phyloP scores from a whole-genome alignment of 768 basidiomycete species.

The Gymnopilus dilepis region DNA sequence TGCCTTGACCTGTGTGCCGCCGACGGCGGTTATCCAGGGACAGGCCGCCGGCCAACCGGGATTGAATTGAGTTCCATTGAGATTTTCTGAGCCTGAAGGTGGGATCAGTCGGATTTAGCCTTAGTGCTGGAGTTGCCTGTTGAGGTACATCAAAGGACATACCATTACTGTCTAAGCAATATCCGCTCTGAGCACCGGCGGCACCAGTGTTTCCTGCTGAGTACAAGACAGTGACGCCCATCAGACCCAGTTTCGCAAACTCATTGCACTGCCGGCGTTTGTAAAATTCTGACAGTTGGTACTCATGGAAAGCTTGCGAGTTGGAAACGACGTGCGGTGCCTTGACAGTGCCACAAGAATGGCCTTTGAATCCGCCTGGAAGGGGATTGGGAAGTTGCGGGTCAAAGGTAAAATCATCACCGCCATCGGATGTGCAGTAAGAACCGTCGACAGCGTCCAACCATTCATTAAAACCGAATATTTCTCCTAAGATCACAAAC shows the following conservation, averaged over 20 bases:
- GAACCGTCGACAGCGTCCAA: constrained; percentile 50
- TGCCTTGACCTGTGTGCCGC: constrained; percentile 49
- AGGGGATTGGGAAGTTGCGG: constrained; percentile 23
- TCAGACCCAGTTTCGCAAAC: constrained; percentile 47
- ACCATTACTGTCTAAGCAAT: constrained; percentile 42
- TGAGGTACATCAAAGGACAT: neutral
- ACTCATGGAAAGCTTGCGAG: constrained; percentile 39
- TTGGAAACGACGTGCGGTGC: constrained; percentile 40
- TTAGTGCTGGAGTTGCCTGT: neutral
- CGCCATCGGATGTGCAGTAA: constrained; percentile 50
- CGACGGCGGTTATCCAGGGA: constrained; percentile 55
- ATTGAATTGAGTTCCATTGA: constrained; percentile 43
- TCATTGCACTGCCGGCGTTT: constrained; percentile 40
- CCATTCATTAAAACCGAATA: constrained; percentile 50
- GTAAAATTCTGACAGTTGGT: constrained; percentile 32
- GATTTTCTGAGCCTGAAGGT: constrained; percentile 37
- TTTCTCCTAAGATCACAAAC: constrained; percentile 31
- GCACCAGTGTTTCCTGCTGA: constrained; percentile 64
- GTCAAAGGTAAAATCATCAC: constrained; percentile 40
- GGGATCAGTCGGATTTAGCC: neutral
- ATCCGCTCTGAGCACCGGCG: constrained; percentile 35
- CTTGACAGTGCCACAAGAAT: constrained; percentile 38
- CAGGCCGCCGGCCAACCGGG: constrained; percentile 50
- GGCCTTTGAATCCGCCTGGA: constrained; percentile 35
- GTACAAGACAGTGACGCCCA: constrained; percentile 63